Base-by-base conservation (phyloP, 2,329 filamentous ascomycete species). In the Talaromyces marneffei region DNA sequence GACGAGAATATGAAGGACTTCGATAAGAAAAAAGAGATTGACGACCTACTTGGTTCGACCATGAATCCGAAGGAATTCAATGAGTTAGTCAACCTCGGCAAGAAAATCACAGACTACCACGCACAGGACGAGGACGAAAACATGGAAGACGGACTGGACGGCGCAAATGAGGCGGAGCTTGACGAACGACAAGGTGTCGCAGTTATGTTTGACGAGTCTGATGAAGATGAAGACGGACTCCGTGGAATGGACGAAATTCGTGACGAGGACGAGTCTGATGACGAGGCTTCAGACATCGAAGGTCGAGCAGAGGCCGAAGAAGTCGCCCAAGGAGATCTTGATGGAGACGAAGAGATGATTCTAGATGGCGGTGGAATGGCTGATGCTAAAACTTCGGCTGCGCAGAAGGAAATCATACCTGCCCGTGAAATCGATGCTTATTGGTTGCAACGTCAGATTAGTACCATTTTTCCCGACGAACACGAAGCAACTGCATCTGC, bases 61-160 rank as follows among this genome's bases (percentile, higher is more conserved):
- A 85, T 97, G 80, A 87, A 83, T 54, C 85, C 91, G 1, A 96
- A 97, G 72, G 88, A 96, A 74, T 99, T 97, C 79, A 97, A 97
- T 72, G 93, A 97, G 78, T 79, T 99, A 66, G 87, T 97, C 60
- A 99, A 97, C 72, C 80, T 99, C 46, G 91, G 92, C 66, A 99
- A 99, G 80, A 99, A 99, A 78, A 96, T 99, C 65, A 99, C 94
- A 55, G 94, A 99, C 74, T 99, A 97, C 75, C 90, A 97, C 75
- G 90, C 90, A 40, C 92, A 97, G 73, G 93, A 97, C 66, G 94
- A 97, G 33, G 92, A 97, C 65, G 93, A 96, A 66, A 87, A 92
- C 62, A 90, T 91, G 80, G 88, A 85, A 31, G 87, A 88, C 69
- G 88, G 85, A 62, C 83, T 85, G 29, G 83, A 80, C 23, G 85